These are phyloP conservation scores for Scenedesmus sp. DNA, from an alignment of 163 green algal genomes.

Conservation along the genomic window DNA sequence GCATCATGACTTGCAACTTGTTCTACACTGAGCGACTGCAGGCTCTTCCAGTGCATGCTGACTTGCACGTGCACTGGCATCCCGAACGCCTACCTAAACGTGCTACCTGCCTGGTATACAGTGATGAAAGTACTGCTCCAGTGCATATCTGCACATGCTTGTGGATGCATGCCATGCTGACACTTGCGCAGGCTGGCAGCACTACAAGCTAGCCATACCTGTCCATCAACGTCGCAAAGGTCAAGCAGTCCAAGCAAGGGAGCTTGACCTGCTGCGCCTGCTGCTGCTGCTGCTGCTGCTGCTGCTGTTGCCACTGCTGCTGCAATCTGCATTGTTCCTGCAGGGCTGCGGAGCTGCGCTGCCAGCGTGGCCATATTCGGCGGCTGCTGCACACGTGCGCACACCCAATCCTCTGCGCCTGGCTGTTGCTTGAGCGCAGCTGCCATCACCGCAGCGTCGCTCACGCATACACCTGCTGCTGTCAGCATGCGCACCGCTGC, in stretches of 20 bases:
- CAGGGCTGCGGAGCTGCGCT: background rate
- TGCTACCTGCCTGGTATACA: too few species aligned
- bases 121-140: too few species aligned
- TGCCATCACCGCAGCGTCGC: background rate
- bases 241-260: background rate
- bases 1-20: too few species aligned
- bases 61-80: too few species aligned
- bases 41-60: too few species aligned
- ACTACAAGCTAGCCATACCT: background rate
- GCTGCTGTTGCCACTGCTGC: background rate
- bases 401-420: background rate
- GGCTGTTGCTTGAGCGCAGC: background rate
- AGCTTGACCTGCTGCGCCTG: background rate
- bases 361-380: background rate
- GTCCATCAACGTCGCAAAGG: background rate
- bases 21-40: too few species aligned
- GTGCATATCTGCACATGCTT: too few species aligned
- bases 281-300: background rate
- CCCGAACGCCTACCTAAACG: too few species aligned
- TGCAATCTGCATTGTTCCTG: background rate
- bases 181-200: background rate
- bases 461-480: background rate
- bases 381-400: background rate
- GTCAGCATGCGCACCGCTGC: background rate
- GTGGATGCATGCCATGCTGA: too few species aligned